phyloP scores from a whole-genome alignment of 345 rosid species.

The Dimocarpus longan region DNA sequence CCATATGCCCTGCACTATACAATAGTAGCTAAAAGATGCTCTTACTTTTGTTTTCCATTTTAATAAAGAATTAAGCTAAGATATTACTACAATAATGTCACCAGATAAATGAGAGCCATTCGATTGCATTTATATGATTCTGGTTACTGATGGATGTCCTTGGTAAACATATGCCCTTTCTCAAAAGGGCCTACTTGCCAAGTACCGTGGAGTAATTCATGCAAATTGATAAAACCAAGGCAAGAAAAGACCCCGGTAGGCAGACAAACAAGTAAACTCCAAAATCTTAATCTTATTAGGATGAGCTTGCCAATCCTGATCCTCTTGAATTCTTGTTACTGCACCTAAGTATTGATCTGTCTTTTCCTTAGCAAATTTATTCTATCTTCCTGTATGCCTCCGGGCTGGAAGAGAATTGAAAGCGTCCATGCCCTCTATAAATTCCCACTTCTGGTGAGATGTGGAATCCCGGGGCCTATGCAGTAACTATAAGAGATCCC shows the following conservation, averaged over 20 bases:
- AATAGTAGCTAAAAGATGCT: background rate
- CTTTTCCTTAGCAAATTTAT: background rate
- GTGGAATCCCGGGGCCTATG: background rate
- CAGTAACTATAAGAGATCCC: background rate
- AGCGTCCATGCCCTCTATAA: background rate
- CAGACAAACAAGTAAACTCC: conserved; percentile 1
- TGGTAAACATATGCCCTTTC: no score
- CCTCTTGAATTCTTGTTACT: background rate
- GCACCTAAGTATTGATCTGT: background rate
- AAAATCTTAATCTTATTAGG: background rate
- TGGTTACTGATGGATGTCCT: no score
- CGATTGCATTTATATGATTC: no score
- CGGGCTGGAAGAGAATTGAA: background rate
- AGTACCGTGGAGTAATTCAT: no score
- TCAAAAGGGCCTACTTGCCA: no score
- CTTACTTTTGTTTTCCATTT: background rate
- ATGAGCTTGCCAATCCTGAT: background rate
- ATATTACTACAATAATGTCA: no score
- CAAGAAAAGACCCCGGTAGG: background rate
- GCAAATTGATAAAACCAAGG: background rate
- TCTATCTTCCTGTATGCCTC: background rate
- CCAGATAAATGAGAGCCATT: no score
- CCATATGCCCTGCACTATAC: background rate
- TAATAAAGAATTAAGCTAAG: no score
- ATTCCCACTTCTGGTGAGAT: background rate